Percentiles rank a stretch among this genome's conserved stretches.
Evolutionary conservation across 1,284 basidiomycete species (phyloP).

Genomic region (Coniophora puteana): DNA sequence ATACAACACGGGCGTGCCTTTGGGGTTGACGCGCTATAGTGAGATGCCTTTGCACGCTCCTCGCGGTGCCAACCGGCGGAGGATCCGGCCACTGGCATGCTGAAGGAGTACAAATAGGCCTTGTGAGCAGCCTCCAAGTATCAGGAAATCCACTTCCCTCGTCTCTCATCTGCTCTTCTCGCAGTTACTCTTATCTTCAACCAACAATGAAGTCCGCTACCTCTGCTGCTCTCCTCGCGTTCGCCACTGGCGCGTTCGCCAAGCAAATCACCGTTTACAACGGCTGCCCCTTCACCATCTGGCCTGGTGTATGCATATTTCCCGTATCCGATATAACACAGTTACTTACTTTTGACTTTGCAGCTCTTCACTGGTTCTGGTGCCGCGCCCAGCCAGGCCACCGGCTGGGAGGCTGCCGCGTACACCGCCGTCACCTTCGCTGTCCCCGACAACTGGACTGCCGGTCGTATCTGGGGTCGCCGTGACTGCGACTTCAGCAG

Average conservation of each 20-base stretch:
- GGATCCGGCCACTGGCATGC: no score
- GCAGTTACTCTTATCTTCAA: no score
- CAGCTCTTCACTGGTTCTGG: slow-evolving; percentile 19
- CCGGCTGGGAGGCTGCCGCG: slow-evolving; percentile 27
- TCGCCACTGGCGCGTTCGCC: slow-evolving; percentile 9
- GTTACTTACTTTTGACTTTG: not conserved
- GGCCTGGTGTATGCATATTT: slow-evolving; percentile 3
- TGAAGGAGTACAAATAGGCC: no score
- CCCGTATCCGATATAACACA: not conserved
- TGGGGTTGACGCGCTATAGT: no score
- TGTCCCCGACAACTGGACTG: slow-evolving; percentile 33
- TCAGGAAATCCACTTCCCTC: no score
- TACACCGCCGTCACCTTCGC: slow-evolving; percentile 20
- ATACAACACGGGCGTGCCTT: no score
- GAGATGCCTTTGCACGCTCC: no score
- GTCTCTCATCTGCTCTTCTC: no score
- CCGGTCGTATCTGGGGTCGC: slow-evolving; percentile 37
- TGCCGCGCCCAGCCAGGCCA: slow-evolving; percentile 14
- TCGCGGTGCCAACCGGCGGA: no score
- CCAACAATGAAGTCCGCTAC: no score
- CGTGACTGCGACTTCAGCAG: slow-evolving; percentile 41
- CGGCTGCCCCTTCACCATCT: slow-evolving; percentile 17
- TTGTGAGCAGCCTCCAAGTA: no score
- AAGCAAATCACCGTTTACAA: slow-evolving; percentile 17
- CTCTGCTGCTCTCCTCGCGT: slow-evolving; percentile 4